Evolutionary conservation across 129 eudicot genomes (phyloP).

Genomic region (Flaveria sonorensis): DNA sequence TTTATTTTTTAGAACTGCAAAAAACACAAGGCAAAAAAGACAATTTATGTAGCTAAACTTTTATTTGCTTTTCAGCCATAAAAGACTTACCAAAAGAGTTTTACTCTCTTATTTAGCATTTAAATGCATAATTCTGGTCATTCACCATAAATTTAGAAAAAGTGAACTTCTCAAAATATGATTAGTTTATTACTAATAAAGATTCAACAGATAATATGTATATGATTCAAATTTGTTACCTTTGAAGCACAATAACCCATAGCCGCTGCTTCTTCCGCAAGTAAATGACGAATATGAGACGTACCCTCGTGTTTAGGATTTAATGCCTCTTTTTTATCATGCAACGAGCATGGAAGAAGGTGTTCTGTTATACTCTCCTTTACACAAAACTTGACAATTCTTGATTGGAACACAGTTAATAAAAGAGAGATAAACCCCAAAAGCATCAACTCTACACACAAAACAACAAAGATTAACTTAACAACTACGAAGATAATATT

Average conservation of each 20-base stretch:
- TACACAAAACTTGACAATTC: conserved; percentile 51
- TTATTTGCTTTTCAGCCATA: neutral
- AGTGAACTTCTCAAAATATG: neutral
- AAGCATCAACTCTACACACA: conserved; percentile 69
- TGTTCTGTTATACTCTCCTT: conserved; percentile 52
- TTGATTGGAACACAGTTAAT: conserved; percentile 59
- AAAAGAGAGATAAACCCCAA: conserved; percentile 77
- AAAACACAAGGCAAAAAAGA: neutral
- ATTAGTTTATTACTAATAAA: neutral
- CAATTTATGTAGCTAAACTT: neutral
- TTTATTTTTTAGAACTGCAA: neutral
- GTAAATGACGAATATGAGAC: conserved; percentile 55
- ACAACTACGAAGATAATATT: neutral
- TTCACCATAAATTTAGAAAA: neutral
- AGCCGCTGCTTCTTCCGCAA: conserved; percentile 44
- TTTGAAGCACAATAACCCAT: conserved; percentile 42
- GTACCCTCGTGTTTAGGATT: conserved; percentile 33
- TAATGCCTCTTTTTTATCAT: conserved; percentile 27
- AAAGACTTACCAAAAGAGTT: neutral
- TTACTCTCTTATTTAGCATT: neutral
- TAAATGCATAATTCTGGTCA: neutral
- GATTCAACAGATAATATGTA: neutral
- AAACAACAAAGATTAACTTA: neutral
- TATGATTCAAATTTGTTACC: conserved; percentile 35
- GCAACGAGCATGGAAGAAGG: conserved; percentile 43